Base-by-base conservation (phyloP, 2,329 filamentous ascomycete genomes). In the Fusarium sp. region DNA sequence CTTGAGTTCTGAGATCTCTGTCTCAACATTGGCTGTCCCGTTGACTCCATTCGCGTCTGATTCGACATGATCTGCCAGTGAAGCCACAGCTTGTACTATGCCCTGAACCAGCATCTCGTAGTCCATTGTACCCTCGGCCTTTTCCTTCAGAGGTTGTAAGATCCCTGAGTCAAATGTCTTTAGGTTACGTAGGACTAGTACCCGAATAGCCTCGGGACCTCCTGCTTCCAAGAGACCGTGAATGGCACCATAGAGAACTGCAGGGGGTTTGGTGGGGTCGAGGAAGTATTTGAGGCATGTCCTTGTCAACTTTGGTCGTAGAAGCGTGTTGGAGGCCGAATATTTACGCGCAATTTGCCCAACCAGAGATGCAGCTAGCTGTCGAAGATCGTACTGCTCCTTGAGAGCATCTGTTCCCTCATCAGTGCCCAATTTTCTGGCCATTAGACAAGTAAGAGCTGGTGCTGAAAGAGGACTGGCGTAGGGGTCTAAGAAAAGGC, bases 231-330 rank as follows among this genome's bases (percentile, higher is more conserved):
- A 87, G 5, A 99, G 85, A 3, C 95, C 95, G 33, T 91, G 88
- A 26, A 99, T 87, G 10, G 95, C 94, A 46, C 96, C 96, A 78
- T 96, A 99, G 76, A 97, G 93, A 2, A 95, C 92, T 3, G 93
- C 90, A 0, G 94, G 88, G 0, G 94, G 91, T 77, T 95, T 94
- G 45, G 91, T 90, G 0, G 94, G 93, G 76, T 98, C 95, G 33
- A 99, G 88, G 80, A 98, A 95, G 76, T 92, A 91, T 82, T 97
- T 97, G 37, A 98, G 88, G 77, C 94, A 98, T 0, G 95, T 96
- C n/a, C 96, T 89, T 7, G 94, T 95, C 33, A 99, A 91, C 70
- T 97, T 93, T 4, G 95, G 91, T 62, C 94, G 93, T 30, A 98
- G 88, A 17, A 94, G 91, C 45, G 92, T 90, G 63, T 95, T 97